A percentile compares a stretch with the other conserved stretches of the same genome.
Evolutionary conservation across 257 asterid genomes (phyloP).

Genomic region (Capsicum rhomboideum): DNA sequence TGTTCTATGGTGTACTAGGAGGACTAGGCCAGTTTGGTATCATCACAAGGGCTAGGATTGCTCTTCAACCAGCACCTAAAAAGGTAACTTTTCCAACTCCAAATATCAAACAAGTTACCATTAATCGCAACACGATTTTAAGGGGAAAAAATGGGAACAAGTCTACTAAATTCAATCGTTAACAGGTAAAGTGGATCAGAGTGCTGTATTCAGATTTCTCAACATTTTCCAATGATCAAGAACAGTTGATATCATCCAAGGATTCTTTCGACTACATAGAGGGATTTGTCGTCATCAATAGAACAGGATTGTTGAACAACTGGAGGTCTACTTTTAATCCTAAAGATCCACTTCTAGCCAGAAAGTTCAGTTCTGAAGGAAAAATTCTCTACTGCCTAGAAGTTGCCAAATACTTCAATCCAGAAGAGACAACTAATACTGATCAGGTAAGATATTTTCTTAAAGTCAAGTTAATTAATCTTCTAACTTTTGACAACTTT

Average conservation of each 20-base stretch:
- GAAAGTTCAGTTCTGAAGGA: conserved; percentile 70
- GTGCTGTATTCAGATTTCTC: conserved; percentile 70
- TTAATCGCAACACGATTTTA: background rate
- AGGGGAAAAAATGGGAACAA: background rate
- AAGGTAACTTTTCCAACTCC: conserved; percentile 29
- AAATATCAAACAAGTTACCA: background rate
- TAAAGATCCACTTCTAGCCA: conserved; percentile 59
- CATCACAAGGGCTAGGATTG: conserved; percentile 74
- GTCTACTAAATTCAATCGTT: background rate
- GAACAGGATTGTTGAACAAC: conserved; percentile 65
- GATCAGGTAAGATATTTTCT: conserved; percentile 34
- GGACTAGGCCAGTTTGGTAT: conserved; percentile 94
- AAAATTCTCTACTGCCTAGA: conserved; percentile 78
- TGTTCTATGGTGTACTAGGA: conserved; percentile 75
- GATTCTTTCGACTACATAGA: conserved; percentile 67
- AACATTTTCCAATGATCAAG: conserved; percentile 65
- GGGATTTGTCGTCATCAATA: conserved; percentile 71
- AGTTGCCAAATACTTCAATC: conserved; percentile 69
- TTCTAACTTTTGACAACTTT: background rate
- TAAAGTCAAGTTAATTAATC: background rate
- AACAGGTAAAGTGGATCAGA: conserved; percentile 91
- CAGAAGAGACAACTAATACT: conserved; percentile 24
- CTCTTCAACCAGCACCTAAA: conserved; percentile 68
- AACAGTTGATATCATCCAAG: conserved; percentile 50
- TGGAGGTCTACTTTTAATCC: conserved; percentile 92